Base-by-base conservation (phyloP, 2,329 filamentous ascomycete genomes). In the Fusarium sp. region DNA sequence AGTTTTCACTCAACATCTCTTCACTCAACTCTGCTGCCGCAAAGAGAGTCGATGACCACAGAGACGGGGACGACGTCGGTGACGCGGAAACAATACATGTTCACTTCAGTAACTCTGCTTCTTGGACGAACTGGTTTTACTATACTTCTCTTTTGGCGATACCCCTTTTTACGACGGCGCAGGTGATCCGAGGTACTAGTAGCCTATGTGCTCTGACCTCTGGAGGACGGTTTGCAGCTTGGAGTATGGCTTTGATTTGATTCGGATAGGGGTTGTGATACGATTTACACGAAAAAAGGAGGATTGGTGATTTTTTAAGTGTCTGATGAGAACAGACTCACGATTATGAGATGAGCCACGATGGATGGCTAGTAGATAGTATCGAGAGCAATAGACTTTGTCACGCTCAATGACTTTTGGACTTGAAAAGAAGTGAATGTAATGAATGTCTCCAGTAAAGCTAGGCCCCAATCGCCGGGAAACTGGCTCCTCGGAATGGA, bases 91-190 rank as follows among this genome's bases (percentile, higher is more conserved):
- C 57, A 71, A 74, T 69, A 47, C 66, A 69, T 59, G 54, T 74
- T 69, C 63, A 63, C 63, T 67, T 75, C 66, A 45, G 71, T 67
- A 72, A 61, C 64, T 75, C 54, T 66, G 54, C 55, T 72, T 72
- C 69, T 73, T 63, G 58, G 56, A 69, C 68, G 72, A 63, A 67
- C 53, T 64, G 66, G 69, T 59, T 63, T 62, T 75, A 55, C 50
- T 78, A 78, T 73, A 78, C 73, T 60, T 68, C 78, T 78, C 72
- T 74, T 70, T 73, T 68, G 75, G 75, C 74, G 78, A 79, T 79
- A 79, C 78, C 78, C 78, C 72, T 70, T 78, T 77, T 69, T 63
- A 66, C 62, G 64, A 74, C 49, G 66, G 59, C 55, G 62, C 50
- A 63, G 73, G 73, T 69, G 72, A 65, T 71, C 59, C 66, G 50